Evolutionary conservation across 1,139 yeast species (phyloP), one percentile per base, ranked within the genome.

Genomic region (Spathaspora sp.): DNA sequence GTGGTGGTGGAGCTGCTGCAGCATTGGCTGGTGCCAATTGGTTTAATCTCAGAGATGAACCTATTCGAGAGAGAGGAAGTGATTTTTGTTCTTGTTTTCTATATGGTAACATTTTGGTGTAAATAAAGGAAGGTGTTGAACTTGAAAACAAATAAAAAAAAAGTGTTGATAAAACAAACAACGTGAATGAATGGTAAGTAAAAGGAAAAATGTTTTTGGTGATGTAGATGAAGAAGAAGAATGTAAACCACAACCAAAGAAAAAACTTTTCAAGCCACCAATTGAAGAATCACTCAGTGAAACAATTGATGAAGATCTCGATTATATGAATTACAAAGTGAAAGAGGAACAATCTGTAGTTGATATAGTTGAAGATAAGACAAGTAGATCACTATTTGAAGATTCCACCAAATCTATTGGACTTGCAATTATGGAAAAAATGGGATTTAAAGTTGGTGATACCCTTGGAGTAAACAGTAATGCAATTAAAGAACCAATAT

Each of bases 381-480:
- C 54, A 13, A 43, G 49, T 15, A 41, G 38, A n/a, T 54, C 60
- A 6, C 44, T 57, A 20, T 52, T 56, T 42, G 4, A 8, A 8
- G 38, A 43, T 3, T 57, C 16, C 2, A 20, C 33, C 4, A 38
- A 46, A 39, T 72, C 80, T 0, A 68, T 73, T 41, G 86, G 83
- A 0, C 63, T 78, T 24, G 53, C 67, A 7, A 79, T 81, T 49
- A 79, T 81, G 85, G 64, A 70, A 51, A 73, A 68, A 54, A 80
- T 81, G 85, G 86, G 86, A 2, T 81, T 70, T 55, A 68, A 65
- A 48, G 57, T 68, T 2, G 84, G 82, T 9, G 64, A 68, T 10
- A 52, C 72, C 0, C 59, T 79, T 15, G 84, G 84, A 0, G 51
- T 50, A 15, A 51, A 40, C 2, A 39, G 29, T 61, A 57, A 39